Conservation (phyloP, 2,329 filamentous ascomycete species). For the Monascus ruber region DNA sequence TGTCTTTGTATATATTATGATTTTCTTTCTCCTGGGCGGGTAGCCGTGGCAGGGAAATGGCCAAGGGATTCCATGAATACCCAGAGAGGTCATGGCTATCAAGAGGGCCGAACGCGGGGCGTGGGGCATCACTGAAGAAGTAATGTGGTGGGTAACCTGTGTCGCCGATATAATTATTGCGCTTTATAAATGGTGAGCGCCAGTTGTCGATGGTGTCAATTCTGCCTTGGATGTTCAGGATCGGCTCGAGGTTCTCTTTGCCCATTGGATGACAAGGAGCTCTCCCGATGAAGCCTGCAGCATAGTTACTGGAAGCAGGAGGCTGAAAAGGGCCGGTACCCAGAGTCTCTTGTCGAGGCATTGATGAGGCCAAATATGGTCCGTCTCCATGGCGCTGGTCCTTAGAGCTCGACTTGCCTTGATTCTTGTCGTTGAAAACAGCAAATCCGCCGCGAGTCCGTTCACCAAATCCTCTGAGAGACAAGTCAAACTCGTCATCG, state of each 20-base stretch:
- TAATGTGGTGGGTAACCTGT: constrained; percentile 13
- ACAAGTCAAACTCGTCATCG: constrained; percentile 24
- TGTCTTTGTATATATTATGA: constrained; percentile 7
- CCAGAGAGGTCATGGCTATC: constrained; percentile 14
- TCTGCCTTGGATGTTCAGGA: constrained; percentile 13
- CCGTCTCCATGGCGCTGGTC: constrained; percentile 4
- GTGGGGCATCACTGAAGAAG: constrained; percentile 13
- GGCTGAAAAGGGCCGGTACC: constrained; percentile 4
- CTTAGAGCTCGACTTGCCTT: constrained; percentile 3
- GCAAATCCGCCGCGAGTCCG: constrained; percentile 19
- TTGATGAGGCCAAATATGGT: constrained; percentile 2
- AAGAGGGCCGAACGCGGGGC: constrained; percentile 12
- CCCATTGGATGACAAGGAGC: constrained; percentile 6
- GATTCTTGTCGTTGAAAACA: constrained; percentile 27
- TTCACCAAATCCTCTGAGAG: constrained; percentile 17
- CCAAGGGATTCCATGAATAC: constrained; percentile 24
- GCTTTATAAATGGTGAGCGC: constrained; percentile 14
- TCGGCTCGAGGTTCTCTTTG: constrained; percentile 31
- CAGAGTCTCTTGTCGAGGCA: constrained; percentile 8
- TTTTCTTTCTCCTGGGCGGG: constrained; percentile 11
- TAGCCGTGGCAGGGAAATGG: constrained; percentile 13
- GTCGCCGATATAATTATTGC: constrained; percentile 5
- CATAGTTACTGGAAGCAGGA: constrained; percentile 7
- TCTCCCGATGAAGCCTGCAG: constrained; percentile 4
- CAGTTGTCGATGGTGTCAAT: constrained; percentile 15